Base-by-base conservation (phyloP, 108 stramenopile genomes). In the Epipyxis sp. region DNA sequence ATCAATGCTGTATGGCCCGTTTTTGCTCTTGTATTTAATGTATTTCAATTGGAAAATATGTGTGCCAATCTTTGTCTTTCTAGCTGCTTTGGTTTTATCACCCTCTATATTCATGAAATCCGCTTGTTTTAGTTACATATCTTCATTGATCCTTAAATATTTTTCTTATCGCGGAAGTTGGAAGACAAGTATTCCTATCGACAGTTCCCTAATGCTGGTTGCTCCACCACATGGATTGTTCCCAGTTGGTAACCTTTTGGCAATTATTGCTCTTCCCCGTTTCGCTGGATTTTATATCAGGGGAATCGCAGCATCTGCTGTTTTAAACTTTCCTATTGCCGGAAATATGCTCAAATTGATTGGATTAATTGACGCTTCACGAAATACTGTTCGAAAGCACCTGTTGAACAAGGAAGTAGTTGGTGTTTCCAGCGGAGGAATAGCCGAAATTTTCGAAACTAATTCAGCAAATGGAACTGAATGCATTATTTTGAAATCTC, bases 391-490 rank as follows among this genome's bases (percentile, higher is more conserved):
- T 50, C 46, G 6, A 29, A 34, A 69, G 16, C 44, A 62, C 37
- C 39, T 16, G 42, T 32, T 79, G 44, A 69, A 77, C 78, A 30
- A 78, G 69, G 62, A 77, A 10, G 43, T 68, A 59, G 69, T 82
- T n/a, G 81, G 81, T 1, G 69, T 93, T 30, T 92, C 90, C 76
- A 82, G 90, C 46, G 93, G 93, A 40, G 93, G 91, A 6, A 91
- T 92, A 58, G 91, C 91, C n/a, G 93, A 93, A 78, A 81, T 93
- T 41, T 93, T 93, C 82, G 87, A 90, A 40, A 84, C 72, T 43
- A 84, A 90, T 59, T 74, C 71, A 10, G 6, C 29, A 42, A 69
- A 84, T 1, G 76, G 72, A 27, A 83, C 90, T 46, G 93, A 92
- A 59, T 77, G 86, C 20, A 45, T 92, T 20, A 89, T 87, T 59